Conservation (phyloP, 257 asterid genomes). For the Perilla frutescens region DNA sequence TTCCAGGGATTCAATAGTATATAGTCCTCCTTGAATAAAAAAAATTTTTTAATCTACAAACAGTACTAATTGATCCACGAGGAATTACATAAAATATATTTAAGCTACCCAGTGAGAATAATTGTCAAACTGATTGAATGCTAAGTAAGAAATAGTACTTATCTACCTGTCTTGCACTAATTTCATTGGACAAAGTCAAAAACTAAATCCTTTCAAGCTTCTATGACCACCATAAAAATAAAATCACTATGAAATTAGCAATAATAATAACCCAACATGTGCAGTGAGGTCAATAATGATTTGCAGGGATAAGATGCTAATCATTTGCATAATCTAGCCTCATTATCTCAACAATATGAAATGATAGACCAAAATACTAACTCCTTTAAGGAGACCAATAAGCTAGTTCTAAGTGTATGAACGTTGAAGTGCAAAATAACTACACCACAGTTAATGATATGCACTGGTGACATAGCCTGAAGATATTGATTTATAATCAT, state of each 20-base stretch:
- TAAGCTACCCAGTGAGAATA: no score
- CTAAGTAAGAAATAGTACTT: no score
- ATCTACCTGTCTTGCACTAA: no score
- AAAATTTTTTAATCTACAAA: no score
- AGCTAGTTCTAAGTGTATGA: constrained; percentile 12
- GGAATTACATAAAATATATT: no score
- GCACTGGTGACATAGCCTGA: constrained; percentile 8
- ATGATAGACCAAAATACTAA: constrained; percentile 1
- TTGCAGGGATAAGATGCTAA: constrained; percentile 5
- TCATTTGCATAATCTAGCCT: constrained; percentile 3
- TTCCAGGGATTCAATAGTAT: no score
- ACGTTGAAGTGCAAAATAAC: constrained; percentile 18
- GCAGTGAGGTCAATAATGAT: constrained; percentile 10
- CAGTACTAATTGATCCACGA: no score
- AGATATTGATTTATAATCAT: constrained; percentile 26
- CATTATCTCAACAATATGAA: background rate
- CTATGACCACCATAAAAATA: background rate
- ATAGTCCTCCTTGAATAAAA: no score
- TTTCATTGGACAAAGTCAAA: no score
- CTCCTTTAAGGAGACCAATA: background rate
- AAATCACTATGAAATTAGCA: constrained; percentile 16
- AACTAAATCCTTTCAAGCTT: constrained; percentile 22
- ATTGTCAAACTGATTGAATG: no score
- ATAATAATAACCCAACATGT: background rate
- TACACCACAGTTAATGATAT: constrained; percentile 10